These are phyloP conservation scores for Leccinum fibrillosum DNA, from an alignment of 768 basidiomycete genomes.

Conservation along the genomic window DNA sequence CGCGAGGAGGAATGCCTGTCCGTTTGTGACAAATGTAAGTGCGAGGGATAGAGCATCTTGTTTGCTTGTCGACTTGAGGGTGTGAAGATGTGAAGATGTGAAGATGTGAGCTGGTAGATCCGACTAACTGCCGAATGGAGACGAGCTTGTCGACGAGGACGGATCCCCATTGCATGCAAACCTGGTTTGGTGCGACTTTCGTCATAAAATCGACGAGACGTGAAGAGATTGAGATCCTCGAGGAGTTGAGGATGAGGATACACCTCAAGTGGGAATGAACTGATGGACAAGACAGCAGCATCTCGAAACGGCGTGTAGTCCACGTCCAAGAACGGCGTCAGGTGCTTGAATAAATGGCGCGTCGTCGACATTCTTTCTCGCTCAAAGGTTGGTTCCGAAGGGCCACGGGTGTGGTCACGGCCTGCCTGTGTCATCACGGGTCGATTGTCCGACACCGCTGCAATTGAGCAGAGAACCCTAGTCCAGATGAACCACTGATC, in stretches of 20 bases:
- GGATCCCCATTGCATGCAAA: slow-evolving; percentile 43
- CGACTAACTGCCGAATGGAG: slow-evolving; percentile 84
- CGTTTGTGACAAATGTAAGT: slow-evolving; percentile 82
- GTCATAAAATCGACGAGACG: slow-evolving; percentile 82
- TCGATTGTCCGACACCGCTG: slow-evolving; percentile 60
- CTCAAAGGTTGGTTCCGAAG: slow-evolving; percentile 73
- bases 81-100: slow-evolving; percentile 66
- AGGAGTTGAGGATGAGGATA: slow-evolving; percentile 66
- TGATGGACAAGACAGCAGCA: slow-evolving; percentile 84
- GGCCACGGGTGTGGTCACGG: slow-evolving; percentile 65
- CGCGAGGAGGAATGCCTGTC: slow-evolving; percentile 71
- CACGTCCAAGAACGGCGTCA: slow-evolving; percentile 85
- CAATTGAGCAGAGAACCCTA: slow-evolving; percentile 79
- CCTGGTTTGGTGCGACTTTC: slow-evolving; percentile 49
- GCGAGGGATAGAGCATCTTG: slow-evolving; percentile 75
- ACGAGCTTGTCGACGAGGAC: slow-evolving; percentile 70
- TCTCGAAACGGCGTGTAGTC: slow-evolving; percentile 83
- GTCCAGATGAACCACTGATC: slow-evolving; percentile 86
- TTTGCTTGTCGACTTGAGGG: slow-evolving; percentile 64
- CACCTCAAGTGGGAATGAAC: slow-evolving; percentile 72
- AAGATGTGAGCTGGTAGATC: slow-evolving; percentile 84
- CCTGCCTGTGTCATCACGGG: slow-evolving; percentile 50
- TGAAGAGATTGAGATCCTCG: slow-evolving; percentile 78
- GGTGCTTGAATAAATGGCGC: slow-evolving; percentile 76
- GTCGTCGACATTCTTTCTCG: slow-evolving; percentile 79